These are phyloP conservation scores for Tulasnella sp. DNA, from an alignment of 768 basidiomycete species.

Conservation along the genomic window DNA sequence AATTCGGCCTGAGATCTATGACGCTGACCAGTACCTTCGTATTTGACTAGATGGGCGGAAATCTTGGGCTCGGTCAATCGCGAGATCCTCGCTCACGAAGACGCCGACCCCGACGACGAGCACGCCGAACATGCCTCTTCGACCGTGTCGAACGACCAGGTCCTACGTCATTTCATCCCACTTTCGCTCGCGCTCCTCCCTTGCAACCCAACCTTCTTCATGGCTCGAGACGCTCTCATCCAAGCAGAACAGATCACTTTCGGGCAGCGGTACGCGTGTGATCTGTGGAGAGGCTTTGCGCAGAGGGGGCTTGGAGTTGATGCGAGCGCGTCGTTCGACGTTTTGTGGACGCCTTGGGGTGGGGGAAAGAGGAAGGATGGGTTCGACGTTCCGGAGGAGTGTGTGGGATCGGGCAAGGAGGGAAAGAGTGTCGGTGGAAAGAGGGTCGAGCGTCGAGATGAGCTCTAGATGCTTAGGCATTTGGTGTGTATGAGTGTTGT, in stretches of 20 bases:
- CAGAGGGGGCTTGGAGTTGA: constrained; percentile 69
- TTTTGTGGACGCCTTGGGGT: constrained; percentile 70
- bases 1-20: no score
- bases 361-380: constrained; percentile 65
- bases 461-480: no score
- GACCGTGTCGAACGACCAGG: background rate
- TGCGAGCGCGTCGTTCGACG: constrained; percentile 49
- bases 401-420: no score
- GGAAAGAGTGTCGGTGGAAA: no score
- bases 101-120: background rate
- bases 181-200: background rate
- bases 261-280: constrained; percentile 83
- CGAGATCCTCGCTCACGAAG: background rate
- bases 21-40: background rate
- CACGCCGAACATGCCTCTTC: background rate
- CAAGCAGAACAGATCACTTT: constrained; percentile 83
- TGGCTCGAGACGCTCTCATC: constrained; percentile 80
- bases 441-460: no score
- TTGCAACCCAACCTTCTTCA: constrained; percentile 45
- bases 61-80: background rate
- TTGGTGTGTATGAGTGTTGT: no score
- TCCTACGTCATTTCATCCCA: background rate
- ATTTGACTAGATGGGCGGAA: background rate
- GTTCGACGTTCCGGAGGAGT: constrained; percentile 25
- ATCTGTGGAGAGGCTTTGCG: constrained; percentile 76